Conservation (phyloP, 2,329 filamentous ascomycete genomes). For the Monosporascus ibericus region DNA sequence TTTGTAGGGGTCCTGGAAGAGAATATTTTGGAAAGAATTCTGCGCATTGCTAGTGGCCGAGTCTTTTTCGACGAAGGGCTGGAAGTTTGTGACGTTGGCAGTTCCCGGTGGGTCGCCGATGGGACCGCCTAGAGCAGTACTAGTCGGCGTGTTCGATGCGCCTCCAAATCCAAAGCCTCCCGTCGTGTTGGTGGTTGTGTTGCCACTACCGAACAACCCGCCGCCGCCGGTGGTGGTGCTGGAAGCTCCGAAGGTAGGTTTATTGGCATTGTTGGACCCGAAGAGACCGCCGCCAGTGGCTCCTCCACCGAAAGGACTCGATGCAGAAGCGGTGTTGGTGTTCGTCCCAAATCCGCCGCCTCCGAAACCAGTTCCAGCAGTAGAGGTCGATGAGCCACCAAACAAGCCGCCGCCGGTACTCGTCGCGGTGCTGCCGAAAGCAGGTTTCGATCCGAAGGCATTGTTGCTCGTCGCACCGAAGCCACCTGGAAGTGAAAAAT, state of each 20-base stretch:
- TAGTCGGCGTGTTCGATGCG: slow-evolving; percentile 34
- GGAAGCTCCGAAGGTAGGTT: slow-evolving; percentile 44
- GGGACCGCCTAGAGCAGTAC: slow-evolving; percentile 41
- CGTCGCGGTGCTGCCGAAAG: slow-evolving; percentile 24
- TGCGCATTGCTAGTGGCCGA: slow-evolving; percentile 40
- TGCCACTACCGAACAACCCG: slow-evolving; percentile 42
- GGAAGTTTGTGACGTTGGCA: slow-evolving; percentile 57
- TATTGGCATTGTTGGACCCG: slow-evolving; percentile 28
- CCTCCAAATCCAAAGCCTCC: slow-evolving; percentile 30
- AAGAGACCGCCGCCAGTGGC: slow-evolving; percentile 21
- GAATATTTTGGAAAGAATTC: slow-evolving; percentile 71
- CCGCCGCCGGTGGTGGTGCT: slow-evolving; percentile 35
- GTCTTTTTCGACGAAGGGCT: slow-evolving; percentile 69
- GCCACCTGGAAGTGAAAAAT: slow-evolving; percentile 10
- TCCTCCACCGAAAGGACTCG: slow-evolving; percentile 31
- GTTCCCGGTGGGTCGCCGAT: slow-evolving; percentile 63
- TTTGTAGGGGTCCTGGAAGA: slow-evolving; percentile 73
- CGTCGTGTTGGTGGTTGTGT: slow-evolving; percentile 16
- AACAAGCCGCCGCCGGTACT: slow-evolving; percentile 45
- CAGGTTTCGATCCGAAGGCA: slow-evolving; percentile 21
- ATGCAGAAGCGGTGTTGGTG: slow-evolving; percentile 29
- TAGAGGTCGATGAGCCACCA: slow-evolving; percentile 29
- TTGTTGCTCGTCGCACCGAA: slow-evolving; percentile 31
- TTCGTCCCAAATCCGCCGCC: slow-evolving; percentile 30
- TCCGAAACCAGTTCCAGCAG: slow-evolving; percentile 26